These are phyloP conservation scores for Boletus barrowsii DNA, from an alignment of 768 basidiomycete species.

Conservation along the genomic window DNA sequence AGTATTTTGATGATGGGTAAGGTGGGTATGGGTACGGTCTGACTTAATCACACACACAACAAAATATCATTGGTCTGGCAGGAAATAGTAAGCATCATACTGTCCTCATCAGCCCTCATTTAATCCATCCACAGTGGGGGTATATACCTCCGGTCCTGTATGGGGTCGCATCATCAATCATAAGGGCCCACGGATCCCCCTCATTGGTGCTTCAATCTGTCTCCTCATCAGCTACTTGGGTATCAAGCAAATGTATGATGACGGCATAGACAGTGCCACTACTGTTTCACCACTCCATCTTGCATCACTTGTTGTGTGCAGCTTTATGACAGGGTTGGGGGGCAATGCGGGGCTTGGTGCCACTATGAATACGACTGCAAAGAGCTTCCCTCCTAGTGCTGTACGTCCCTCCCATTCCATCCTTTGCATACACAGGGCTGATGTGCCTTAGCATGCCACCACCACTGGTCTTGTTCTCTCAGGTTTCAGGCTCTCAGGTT, in stretches of 20 bases:
- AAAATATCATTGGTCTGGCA: slow-evolving; percentile 79
- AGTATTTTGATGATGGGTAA: no score
- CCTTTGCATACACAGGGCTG: neutral
- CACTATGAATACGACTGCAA: slow-evolving; percentile 80
- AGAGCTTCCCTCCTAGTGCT: slow-evolving; percentile 68
- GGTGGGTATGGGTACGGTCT: no score
- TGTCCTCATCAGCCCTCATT: neutral
- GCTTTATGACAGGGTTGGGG: slow-evolving; percentile 74
- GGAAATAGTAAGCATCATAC: slow-evolving; percentile 56
- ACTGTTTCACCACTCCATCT: slow-evolving; percentile 45
- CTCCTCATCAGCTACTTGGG: slow-evolving; percentile 74
- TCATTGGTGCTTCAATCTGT: slow-evolving; percentile 54
- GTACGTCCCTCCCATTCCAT: slow-evolving; percentile 39
- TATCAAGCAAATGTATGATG: slow-evolving; percentile 64
- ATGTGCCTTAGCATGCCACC: slow-evolving; percentile 56
- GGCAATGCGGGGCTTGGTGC: slow-evolving; percentile 68
- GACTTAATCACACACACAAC: slow-evolving; percentile 73
- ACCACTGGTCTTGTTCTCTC: slow-evolving; percentile 80
- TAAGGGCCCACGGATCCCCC: slow-evolving; percentile 68
- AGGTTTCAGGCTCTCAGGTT: slow-evolving; percentile 89
- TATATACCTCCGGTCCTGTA: slow-evolving; percentile 71
- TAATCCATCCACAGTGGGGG: slow-evolving; percentile 51
- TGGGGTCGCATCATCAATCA: slow-evolving; percentile 79
- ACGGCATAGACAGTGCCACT: slow-evolving; percentile 39
- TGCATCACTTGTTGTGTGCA: slow-evolving; percentile 53